A percentile compares a stretch with the other conserved stretches of the same genome.
Evolutionary conservation across 129 eudicot species (phyloP).

Genomic region (Flaveria robusta): DNA sequence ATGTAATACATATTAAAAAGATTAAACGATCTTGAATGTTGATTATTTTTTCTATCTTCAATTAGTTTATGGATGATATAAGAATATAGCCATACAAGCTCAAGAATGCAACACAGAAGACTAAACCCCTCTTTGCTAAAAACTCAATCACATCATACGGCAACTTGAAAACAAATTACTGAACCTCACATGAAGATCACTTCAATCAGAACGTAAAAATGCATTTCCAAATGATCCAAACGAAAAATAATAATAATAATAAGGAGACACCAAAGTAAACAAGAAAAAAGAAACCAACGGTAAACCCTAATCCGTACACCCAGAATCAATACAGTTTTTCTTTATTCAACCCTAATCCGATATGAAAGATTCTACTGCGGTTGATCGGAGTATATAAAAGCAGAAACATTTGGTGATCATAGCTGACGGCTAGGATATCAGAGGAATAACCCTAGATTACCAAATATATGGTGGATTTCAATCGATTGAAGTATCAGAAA

Average conservation of each 20-base stretch:
- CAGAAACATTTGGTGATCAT: too few species aligned
- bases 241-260: too few species aligned
- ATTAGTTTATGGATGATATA: not conserved
- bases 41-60: not conserved
- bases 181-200: not conserved
- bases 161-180: not conserved
- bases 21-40: not conserved
- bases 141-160: not conserved
- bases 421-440: too few species aligned
- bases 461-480: too few species aligned
- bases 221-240: not conserved
- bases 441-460: too few species aligned
- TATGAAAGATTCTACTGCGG: too few species aligned
- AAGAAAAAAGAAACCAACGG: too few species aligned
- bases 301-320: too few species aligned
- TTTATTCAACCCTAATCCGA: too few species aligned
- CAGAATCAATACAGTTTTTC: too few species aligned
- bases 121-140: not conserved
- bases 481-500: too few species aligned
- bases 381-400: too few species aligned
- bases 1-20: conserved; percentile 7
- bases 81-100: not conserved
- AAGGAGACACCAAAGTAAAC: not conserved
- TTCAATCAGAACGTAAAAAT: not conserved
- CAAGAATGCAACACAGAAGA: not conserved